Evolutionary conservation across 2,329 filamentous ascomycete genomes (phyloP).

Genomic region (Nigrospora osmanthi): DNA sequence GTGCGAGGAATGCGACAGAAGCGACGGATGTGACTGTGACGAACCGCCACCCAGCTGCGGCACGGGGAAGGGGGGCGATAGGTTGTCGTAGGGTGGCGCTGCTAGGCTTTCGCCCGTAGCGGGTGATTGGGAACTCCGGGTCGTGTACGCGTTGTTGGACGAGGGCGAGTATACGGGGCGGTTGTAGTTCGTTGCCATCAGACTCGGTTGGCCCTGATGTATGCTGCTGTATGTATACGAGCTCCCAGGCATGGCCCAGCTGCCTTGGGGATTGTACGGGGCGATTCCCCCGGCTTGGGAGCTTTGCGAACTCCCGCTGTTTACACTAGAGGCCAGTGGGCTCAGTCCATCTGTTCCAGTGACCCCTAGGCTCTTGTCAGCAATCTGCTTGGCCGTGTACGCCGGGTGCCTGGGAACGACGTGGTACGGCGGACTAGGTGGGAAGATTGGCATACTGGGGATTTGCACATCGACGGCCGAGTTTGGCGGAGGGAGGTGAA

Average conservation of each 20-base stretch:
- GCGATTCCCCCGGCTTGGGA: slow-evolving; percentile 42
- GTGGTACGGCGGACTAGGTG: too few species aligned
- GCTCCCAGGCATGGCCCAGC: slow-evolving; percentile 51
- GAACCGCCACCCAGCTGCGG: slow-evolving; percentile 44
- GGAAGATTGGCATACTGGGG: slow-evolving; percentile 21
- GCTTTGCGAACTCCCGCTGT: slow-evolving; percentile 49
- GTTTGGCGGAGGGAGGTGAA: slow-evolving; percentile 22
- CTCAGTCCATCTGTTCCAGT: slow-evolving; percentile 50
- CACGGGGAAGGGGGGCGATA: slow-evolving; percentile 57
- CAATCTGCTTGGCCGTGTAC: slow-evolving; percentile 6
- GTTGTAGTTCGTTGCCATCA: slow-evolving; percentile 35
- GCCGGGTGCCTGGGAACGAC: too few species aligned
- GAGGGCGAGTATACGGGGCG: slow-evolving; percentile 23
- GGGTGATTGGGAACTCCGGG: slow-evolving; percentile 50
- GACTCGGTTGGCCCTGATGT: slow-evolving; percentile 38
- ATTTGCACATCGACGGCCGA: slow-evolving; percentile 23
- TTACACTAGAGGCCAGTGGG: slow-evolving; percentile 52
- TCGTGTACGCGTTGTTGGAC: slow-evolving; percentile 30
- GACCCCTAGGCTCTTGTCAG: slow-evolving; percentile 37
- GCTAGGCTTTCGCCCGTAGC: slow-evolving; percentile 53
- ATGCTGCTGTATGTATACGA: slow-evolving; percentile 48
- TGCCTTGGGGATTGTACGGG: slow-evolving; percentile 49
- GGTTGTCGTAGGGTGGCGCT: slow-evolving; percentile 59
- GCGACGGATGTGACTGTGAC: slow-evolving; percentile 19
- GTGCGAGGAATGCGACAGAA: slow-evolving; percentile 21